A percentile compares a stretch with the other conserved stretches of the same genome.
phyloP scores from a whole-genome alignment of 2,329 filamentous ascomycete species.

The Erysiphe pulchra region DNA sequence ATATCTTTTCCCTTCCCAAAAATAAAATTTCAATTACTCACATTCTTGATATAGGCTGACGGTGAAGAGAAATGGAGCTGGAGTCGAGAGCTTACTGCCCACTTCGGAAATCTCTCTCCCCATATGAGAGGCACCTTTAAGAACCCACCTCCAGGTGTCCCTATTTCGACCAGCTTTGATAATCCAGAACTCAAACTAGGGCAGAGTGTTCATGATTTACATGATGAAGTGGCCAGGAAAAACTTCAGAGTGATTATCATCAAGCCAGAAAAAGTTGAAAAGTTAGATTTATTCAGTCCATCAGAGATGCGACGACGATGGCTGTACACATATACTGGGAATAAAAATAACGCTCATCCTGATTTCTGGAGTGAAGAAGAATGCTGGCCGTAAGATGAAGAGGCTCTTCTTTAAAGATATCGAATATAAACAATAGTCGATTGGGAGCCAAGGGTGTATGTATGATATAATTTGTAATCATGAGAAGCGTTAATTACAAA shows the following conservation, averaged over 20 bases:
- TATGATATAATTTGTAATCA: no score
- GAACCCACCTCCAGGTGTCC: constrained; percentile 41
- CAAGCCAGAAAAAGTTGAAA: constrained; percentile 42
- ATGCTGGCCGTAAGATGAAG: constrained; percentile 9
- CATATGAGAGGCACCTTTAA: constrained; percentile 48
- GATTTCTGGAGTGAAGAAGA: constrained; percentile 23
- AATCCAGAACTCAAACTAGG: constrained; percentile 21
- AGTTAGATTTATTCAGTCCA: constrained; percentile 29
- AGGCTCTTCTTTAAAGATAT: no score
- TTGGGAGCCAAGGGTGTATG: no score
- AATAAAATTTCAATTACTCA: not conserved
- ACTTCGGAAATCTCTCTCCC: constrained; percentile 76
- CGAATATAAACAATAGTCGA: no score
- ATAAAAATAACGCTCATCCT: constrained; percentile 13
- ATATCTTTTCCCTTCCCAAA: not conserved
- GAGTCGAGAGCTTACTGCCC: constrained; percentile 52
- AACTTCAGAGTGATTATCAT: constrained; percentile 71
- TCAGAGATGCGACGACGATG: constrained; percentile 28
- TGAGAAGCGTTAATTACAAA: no score
- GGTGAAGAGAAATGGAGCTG: constrained; percentile 33
- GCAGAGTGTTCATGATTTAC: constrained; percentile 31
- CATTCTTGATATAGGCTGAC: constrained; percentile 4
- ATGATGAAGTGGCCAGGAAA: constrained; percentile 36
- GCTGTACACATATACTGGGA: constrained; percentile 26
- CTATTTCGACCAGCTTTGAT: constrained; percentile 24